Evolutionary conservation across 192 early-diverging fungal genomes (phyloP).

Genomic region (Anaeromyces robustus): DNA sequence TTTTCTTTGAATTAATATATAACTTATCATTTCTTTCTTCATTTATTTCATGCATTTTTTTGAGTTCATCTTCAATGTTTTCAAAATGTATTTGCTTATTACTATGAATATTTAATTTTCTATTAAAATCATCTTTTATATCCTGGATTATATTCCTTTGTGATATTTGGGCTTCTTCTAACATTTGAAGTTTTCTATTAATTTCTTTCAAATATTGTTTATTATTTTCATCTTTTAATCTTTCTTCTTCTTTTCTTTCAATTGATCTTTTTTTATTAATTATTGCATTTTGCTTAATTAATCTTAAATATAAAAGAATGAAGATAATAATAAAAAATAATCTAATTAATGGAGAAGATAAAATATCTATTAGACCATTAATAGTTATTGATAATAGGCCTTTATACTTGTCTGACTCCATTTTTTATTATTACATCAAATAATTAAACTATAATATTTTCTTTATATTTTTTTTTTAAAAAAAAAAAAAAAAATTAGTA

Average conservation of each 20-base stretch:
- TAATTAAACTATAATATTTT: no score
- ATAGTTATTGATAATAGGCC: no score
- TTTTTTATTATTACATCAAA: no score
- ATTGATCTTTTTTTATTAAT: not conserved
- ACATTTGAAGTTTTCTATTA: not conserved
- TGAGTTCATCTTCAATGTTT: not conserved
- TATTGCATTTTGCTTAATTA: not conserved
- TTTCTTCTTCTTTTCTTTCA: not conserved
- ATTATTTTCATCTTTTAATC: not conserved
- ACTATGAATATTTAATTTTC: not conserved
- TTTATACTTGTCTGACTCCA: no score
- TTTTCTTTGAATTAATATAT: not conserved
- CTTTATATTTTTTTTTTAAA: no score
- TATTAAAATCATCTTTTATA: not conserved
- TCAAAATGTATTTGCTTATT: not conserved
- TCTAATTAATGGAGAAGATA: no score
- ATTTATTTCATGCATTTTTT: not conserved
- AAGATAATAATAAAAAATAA: no score
- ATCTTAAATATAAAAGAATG: no score
- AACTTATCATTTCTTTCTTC: not conserved
- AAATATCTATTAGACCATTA: no score
- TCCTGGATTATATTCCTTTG: not conserved
- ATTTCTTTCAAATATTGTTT: not conserved
- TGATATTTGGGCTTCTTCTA: not conserved
- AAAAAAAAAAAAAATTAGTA: no score